Evolutionary conservation across 768 basidiomycete genomes (phyloP), one percentile per base, ranked within the genome.

Genomic region (Lactarius hengduanensis): DNA sequence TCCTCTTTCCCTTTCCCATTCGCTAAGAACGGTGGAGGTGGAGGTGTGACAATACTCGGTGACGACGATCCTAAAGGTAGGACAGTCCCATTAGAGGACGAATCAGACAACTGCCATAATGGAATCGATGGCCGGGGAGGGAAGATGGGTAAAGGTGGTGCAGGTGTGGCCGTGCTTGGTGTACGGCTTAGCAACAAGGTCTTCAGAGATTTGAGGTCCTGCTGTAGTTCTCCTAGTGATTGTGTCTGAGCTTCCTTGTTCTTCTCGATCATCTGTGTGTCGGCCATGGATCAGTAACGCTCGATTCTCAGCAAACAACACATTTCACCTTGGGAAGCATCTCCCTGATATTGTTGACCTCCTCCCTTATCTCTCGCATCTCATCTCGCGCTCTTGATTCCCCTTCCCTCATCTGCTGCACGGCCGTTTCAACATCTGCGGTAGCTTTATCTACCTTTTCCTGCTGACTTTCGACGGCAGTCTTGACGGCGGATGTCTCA

Each of bases 131-230:
- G 91, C 69, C 85, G 82, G 0, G 84, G 84, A 4, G 85, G 72
- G 28, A 83, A 73, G 2, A 81, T 80, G 16, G 86, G 75, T 26
- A 80, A 70, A n/a, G 87, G 82, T 0, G 84, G 79, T 3, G 84
- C 74, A 34, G 84, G 79, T 26, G 82, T 79, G 68, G 86, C 71
- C 36, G 80, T 72, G 22, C 77, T 76, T 7, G 88, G 80, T 7
- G 89, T 85, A 40, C 91, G 86, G 69, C 86, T 92, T 9, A 96
- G 82, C 9, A 98, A 79, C 30, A 98, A 82, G 0, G 95, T 87
- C 76, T 98, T 98, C 67, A 98, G 80, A 0, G 96, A 98, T 73
- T 95, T 94, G 72, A 98, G 83, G 74, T 98, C 96, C 71, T 94
- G 88, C 72, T 97, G 95, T 15, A 98, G 81, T 71, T 98, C 96